These are phyloP conservation scores for Curvularia eragrostidis DNA, from an alignment of 2,329 filamentous ascomycete species.

Conservation along the genomic window DNA sequence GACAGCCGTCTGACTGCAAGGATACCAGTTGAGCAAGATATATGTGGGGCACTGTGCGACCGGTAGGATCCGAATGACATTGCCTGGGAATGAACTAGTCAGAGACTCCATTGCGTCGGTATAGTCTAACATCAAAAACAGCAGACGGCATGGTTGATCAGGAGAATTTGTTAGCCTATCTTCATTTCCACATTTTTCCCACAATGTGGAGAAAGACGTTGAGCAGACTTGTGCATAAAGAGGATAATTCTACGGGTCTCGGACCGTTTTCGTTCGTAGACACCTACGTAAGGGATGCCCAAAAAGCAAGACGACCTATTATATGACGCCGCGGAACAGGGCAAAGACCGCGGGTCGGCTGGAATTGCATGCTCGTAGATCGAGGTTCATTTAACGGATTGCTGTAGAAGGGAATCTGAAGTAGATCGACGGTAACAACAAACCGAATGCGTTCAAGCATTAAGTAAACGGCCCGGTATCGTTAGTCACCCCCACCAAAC, in stretches of 20 bases:
- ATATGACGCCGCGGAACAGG: neutral
- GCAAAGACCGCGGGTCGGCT: neutral
- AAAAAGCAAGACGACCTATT: neutral
- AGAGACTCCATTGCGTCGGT: neutral
- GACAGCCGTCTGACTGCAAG: neutral
- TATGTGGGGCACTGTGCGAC: neutral
- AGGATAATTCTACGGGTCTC: neutral
- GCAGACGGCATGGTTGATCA: neutral
- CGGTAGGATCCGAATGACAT: neutral
- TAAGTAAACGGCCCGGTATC: neutral
- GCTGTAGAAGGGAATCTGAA: neutral
- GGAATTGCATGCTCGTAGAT: neutral
- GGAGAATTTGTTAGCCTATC: neutral
- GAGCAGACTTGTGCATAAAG: neutral
- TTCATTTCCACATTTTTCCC: neutral
- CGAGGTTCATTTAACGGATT: neutral
- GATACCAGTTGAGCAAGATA: neutral
- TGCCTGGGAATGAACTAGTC: neutral
- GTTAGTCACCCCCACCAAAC: neutral
- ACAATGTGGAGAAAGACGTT: constrained; percentile 1
- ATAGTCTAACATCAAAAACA: neutral
- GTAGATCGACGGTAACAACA: neutral
- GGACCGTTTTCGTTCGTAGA: neutral
- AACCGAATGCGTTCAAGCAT: neutral
- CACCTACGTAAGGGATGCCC: neutral